Conservation (phyloP, 371 early-diverging fungal species). For the Blakeslea trispora region DNA sequence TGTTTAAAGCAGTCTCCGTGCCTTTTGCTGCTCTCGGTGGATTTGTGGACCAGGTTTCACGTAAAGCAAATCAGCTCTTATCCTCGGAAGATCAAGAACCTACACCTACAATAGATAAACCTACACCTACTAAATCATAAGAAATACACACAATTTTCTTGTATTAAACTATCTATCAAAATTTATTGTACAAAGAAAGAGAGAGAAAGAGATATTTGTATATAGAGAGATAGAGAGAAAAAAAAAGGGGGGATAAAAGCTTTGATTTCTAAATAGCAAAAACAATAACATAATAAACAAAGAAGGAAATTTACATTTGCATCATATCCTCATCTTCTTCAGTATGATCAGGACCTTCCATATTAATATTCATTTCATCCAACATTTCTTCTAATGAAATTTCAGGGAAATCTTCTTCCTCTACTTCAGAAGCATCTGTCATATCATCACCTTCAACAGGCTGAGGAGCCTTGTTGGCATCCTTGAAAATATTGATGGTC, state of each 20-base stretch:
- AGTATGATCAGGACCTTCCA: constrained; percentile 54
- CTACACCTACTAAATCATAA: constrained; percentile 1
- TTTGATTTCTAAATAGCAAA: no score
- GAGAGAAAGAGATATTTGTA: background rate
- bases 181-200: constrained; percentile 3
- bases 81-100: constrained; percentile 2
- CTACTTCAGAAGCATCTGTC: constrained; percentile 44
- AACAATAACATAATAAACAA: no score
- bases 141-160: background rate
- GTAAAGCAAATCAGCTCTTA: constrained; percentile 13
- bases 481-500: constrained; percentile 90
- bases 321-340: constrained; percentile 45
- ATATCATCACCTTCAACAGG: constrained; percentile 52
- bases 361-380: constrained; percentile 78
- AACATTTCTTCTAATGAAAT: constrained; percentile 88
- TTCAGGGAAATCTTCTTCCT: constrained; percentile 86
- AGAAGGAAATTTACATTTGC: constrained; percentile 14
- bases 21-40: constrained; percentile 32
- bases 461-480: constrained; percentile 26
- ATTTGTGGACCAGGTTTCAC: constrained; percentile 22
- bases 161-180: background rate
- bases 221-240: constrained; percentile 1
- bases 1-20: constrained; percentile 11
- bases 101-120: background rate
- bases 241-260: background rate